Evolutionary conservation across 2,329 filamentous ascomycete species (phyloP), one percentile per base, ranked within the genome.

Genomic region (Pseudofabraea citricarpa): DNA sequence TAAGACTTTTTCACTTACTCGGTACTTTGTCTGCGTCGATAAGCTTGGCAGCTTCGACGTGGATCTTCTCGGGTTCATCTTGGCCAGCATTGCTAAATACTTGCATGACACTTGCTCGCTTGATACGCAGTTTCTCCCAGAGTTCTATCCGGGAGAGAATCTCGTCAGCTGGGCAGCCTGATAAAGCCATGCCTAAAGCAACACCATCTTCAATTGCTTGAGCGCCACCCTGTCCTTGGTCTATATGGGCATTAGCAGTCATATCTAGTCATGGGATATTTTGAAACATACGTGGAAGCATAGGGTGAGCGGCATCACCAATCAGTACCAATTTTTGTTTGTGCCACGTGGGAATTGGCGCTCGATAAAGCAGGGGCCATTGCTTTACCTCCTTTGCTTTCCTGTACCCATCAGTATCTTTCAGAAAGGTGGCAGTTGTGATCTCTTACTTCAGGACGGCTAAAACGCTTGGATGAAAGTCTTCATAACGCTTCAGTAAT

Each of bases 51-150:
- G 62, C 58, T 6, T 64, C 59, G 2, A 56, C 44, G 6, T 53
- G 47, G 2, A 65, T 58, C 16, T 57, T 51, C 22, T 56, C 45
- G 0, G 54, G 36, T 36, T 64, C 56, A 19, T 64, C 61, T 36
- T 59, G 54, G 3, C 63, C 66, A 1, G 63, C 60, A 36, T 68
- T 65, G 32, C 61, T 64, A 37, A 70, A 56, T 32, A 69, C 57
- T 43, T 68, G 64, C 15, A 67, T 59, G 3, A 54, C 59, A 15
- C 60, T 62, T 3, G 62, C 57, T n/a, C 63, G 46, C 27, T 54
- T 54, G 20, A 49, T 52, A 10, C 61, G 49, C 13, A 58, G 52
- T 23, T 49, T 47, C 33, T 64, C 58, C 36, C 54, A 70, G 6
- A 60, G 24, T 18, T 35, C 37, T 8, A 63, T 45, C 18, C 61